phyloP scores from a whole-genome alignment of 1,284 basidiomycete species.

The Pseudozyma sp. region DNA sequence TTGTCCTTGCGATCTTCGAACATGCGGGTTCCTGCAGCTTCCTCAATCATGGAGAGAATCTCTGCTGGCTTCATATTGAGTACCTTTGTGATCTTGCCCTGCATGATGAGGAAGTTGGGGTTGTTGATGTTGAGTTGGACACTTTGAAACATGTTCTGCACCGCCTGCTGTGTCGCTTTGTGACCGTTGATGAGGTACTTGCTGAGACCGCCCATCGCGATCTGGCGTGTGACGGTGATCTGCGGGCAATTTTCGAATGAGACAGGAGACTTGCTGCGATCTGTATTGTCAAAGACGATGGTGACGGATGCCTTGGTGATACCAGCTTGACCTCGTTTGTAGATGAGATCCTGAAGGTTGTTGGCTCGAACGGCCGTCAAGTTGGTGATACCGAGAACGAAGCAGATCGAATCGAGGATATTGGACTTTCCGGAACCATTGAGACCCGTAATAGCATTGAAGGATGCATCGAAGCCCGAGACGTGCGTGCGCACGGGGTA shows the following conservation, averaged over 20 bases:
- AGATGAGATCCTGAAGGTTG: conserved; percentile 97
- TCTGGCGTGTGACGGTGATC: conserved; percentile 96
- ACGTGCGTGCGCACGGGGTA: conserved; percentile 95
- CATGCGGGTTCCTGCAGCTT: conserved; percentile 98
- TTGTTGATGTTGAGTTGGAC: conserved; percentile 99
- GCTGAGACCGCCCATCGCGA: conserved; percentile 93
- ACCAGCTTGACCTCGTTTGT: conserved; percentile 97
- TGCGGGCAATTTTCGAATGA: conserved; percentile 86
- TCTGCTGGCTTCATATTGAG: conserved; percentile 99
- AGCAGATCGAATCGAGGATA: conserved; percentile 68
- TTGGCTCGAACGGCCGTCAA: conserved; percentile 79
- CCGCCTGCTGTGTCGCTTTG: conserved; percentile 86
- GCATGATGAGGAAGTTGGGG: conserved; percentile 99
- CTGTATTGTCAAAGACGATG: conserved; percentile 99
- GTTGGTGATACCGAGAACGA: conserved; percentile 68
- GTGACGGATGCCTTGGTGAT: conserved; percentile 97
- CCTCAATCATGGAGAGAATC: conserved; percentile 98
- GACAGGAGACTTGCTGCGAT: conserved; percentile 84
- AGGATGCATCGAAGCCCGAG: conserved; percentile 92
- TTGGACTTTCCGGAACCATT: conserved; percentile 79
- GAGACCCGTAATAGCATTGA: conserved; percentile 96
- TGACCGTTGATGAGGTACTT: conserved; percentile 98
- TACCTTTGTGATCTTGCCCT: conserved; percentile 81
- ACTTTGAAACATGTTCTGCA: conserved; percentile 94
- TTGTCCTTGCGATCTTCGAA: conserved; percentile 99